A percentile compares a stretch with the other conserved stretches of the same genome.
Evolutionary conservation across 2,329 filamentous ascomycete species (phyloP).

Genomic region (Aspergillus pseudotamarii): DNA sequence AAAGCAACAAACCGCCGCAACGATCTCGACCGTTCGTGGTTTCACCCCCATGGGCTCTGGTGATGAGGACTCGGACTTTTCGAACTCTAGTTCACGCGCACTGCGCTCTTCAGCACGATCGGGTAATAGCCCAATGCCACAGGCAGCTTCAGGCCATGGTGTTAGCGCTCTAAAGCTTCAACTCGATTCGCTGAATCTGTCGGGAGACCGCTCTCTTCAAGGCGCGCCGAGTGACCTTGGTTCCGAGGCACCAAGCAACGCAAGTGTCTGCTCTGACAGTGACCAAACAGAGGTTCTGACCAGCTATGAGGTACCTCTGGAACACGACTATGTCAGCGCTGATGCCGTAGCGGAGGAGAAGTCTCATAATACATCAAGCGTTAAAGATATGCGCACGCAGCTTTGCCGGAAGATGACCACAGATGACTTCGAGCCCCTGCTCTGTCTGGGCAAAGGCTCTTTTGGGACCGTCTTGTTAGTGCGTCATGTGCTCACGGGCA

Average conservation of each 20-base stretch:
- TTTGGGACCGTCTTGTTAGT: slow-evolving; percentile 95
- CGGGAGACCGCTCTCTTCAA: slow-evolving; percentile 60
- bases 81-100: slow-evolving; percentile 39
- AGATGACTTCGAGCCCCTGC: slow-evolving; percentile 84
- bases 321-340: slow-evolving; percentile 79
- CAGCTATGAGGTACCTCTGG: slow-evolving; percentile 82
- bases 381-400: slow-evolving; percentile 56
- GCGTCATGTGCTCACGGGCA: slow-evolving; percentile 82
- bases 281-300: slow-evolving; percentile 72
- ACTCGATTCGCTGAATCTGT: slow-evolving; percentile 75
- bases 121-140: slow-evolving; percentile 51
- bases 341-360: slow-evolving; percentile 46
- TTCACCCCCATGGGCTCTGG: slow-evolving; percentile 48
- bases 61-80: slow-evolving; percentile 51
- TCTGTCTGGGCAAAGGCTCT: slow-evolving; percentile 92
- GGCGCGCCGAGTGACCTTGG: slow-evolving; percentile 54
- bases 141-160: slow-evolving; percentile 62
- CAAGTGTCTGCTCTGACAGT: slow-evolving; percentile 62
- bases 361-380: slow-evolving; percentile 51
- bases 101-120: slow-evolving; percentile 29
- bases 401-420: slow-evolving; percentile 82
- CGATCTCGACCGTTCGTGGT: slow-evolving; percentile 46
- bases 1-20: slow-evolving; percentile 43
- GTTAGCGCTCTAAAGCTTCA: slow-evolving; percentile 82
- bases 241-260: slow-evolving; percentile 55